Evolutionary conservation across 495 filamentous ascomycete genomes (phyloP).

Genomic region (Penicillium lividum): DNA sequence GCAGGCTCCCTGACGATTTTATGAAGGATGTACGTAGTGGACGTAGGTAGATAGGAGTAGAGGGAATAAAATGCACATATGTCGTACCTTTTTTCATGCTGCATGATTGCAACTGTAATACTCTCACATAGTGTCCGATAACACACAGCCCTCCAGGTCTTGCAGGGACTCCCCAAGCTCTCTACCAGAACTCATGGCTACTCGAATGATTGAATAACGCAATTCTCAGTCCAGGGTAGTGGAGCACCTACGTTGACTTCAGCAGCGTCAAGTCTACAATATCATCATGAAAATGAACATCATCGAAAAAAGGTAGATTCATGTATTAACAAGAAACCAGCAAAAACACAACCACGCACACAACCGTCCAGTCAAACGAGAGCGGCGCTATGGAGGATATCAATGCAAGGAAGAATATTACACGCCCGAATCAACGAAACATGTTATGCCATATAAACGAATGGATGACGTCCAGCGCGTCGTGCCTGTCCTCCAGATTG

Average conservation of each 20-base stretch:
- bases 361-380: neutral
- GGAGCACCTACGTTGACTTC: too few relatives aligned
- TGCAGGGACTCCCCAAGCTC: too few relatives aligned
- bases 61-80: neutral
- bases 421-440: neutral
- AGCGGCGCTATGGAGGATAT: constrained; percentile 17
- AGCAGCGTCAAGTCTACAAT: neutral
- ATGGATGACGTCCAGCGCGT: constrained; percentile 7
- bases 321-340: constrained; percentile 1
- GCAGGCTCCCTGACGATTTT: neutral
- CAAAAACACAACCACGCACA: neutral
- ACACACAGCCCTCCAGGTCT: too few relatives aligned
- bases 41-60: neutral
- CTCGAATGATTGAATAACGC: too few relatives aligned
- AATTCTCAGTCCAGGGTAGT: too few relatives aligned
- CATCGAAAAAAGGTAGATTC: neutral
- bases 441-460: neutral
- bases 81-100: neutral
- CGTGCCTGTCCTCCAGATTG: neutral
- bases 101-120: neutral
- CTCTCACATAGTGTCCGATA: too few relatives aligned
- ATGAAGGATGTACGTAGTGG: neutral
- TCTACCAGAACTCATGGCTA: too few relatives aligned
- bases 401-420: constrained; percentile 9
- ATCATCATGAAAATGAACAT: neutral